Conservation (phyloP, 805 yeast species). For the Groenewaldozyma salmanticensis region DNA sequence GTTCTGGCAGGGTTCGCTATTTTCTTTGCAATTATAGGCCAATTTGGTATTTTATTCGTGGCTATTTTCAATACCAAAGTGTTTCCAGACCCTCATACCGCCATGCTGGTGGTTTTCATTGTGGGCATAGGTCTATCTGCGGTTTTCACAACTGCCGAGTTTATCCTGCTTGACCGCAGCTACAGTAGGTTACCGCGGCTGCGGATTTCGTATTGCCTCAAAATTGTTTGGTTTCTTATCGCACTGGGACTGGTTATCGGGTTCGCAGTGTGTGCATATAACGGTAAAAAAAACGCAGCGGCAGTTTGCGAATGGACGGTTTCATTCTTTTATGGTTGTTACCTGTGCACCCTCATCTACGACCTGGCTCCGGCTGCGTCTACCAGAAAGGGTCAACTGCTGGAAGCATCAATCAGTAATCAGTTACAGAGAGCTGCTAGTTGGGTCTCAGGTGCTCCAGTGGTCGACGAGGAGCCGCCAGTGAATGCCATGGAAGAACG, state of each 20-base stretch:
- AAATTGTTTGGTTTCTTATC: constrained; percentile 52
- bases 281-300: constrained; percentile 34
- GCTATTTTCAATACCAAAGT: constrained; percentile 58
- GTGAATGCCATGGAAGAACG: constrained; percentile 9
- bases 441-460: constrained; percentile 10
- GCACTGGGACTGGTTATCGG: constrained; percentile 62
- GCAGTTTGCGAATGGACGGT: constrained; percentile 79
- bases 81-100: constrained; percentile 42
- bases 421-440: constrained; percentile 4
- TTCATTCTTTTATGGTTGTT: constrained; percentile 74
- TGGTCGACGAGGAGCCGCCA: constrained; percentile 8
- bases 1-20: constrained; percentile 35
- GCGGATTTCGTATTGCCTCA: constrained; percentile 37
- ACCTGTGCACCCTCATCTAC: constrained; percentile 50
- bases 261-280: constrained; percentile 40
- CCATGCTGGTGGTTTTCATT: constrained; percentile 69
- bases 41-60: constrained; percentile 64
- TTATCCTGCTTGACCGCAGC: constrained; percentile 37
- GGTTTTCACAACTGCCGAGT: constrained; percentile 36
- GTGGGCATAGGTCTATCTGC: constrained; percentile 50
- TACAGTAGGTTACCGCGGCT: constrained; percentile 29
- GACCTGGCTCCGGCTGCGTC: constrained; percentile 63
- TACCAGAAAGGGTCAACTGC: constrained; percentile 21
- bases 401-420: constrained; percentile 9
- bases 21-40: constrained; percentile 45